phyloP scores from a whole-genome alignment of 257 asterid genomes.

The Nicotiana undulata region DNA sequence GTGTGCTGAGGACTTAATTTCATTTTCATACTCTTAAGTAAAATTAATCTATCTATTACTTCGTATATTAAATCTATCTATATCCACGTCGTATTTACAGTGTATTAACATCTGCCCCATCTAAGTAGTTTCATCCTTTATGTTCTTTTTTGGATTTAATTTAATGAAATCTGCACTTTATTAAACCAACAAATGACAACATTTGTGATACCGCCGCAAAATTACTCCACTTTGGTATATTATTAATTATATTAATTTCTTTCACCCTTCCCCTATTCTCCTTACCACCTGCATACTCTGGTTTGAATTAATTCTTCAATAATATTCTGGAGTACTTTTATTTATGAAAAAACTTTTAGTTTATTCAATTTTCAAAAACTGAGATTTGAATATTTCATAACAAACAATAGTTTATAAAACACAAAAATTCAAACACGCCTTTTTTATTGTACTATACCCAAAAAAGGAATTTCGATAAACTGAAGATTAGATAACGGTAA shows the following conservation, averaged over 20 bases:
- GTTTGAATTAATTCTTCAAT: too few relatives aligned
- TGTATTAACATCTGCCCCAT: neutral
- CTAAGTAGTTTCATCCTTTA: neutral
- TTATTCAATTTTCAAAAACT: neutral
- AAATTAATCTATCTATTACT: neutral
- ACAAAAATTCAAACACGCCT: neutral
- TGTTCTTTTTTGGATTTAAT: neutral
- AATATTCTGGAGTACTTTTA: too few relatives aligned
- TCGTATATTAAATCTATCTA: neutral
- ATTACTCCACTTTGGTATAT: neutral
- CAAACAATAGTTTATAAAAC: neutral
- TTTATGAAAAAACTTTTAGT: too few relatives aligned
- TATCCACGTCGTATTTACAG: neutral
- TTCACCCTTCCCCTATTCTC: too few relatives aligned
- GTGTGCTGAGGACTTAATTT: constrained; percentile 2
- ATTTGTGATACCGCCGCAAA: neutral
- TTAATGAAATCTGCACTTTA: neutral
- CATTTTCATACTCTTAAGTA: neutral
- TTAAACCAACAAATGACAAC: neutral
- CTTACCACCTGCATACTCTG: neutral
- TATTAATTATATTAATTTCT: too few relatives aligned
- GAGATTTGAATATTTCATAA: neutral
- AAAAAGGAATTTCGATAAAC: too few relatives aligned
- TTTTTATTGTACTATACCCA: neutral
- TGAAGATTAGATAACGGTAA: too few relatives aligned